A percentile compares a stretch with the other conserved stretches of the same genome.
These are phyloP conservation scores for Ilyonectria robusta DNA, from an alignment of 2,329 filamentous ascomycete genomes.

Conservation along the genomic window DNA sequence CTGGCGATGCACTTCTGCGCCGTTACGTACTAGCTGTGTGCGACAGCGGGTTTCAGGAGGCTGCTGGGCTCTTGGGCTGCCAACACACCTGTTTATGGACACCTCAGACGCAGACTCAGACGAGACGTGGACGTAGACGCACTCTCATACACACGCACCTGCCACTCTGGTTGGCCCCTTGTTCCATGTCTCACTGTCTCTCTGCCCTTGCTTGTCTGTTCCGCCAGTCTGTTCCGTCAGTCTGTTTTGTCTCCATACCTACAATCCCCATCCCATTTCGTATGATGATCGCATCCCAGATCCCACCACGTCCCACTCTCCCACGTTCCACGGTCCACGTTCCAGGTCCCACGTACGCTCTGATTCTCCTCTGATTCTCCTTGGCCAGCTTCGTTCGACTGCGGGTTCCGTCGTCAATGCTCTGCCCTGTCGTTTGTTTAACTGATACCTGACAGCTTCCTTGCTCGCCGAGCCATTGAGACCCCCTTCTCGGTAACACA, in stretches of 20 bases:
- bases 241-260: not conserved
- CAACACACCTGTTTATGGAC: constrained; percentile 26
- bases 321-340: constrained; percentile 14
- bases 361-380: not conserved
- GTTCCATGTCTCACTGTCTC: constrained; percentile 14
- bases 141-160: constrained; percentile 10
- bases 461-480: constrained; percentile 11
- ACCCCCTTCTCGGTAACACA: not conserved
- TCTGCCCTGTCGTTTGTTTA: constrained; percentile 1
- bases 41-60: constrained; percentile 39
- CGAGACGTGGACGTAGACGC: constrained; percentile 11
- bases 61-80: constrained; percentile 30
- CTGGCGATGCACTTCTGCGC: constrained; percentile 4
- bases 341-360: constrained; percentile 10
- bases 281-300: not conserved
- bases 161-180: constrained; percentile 18
- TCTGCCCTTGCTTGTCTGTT: not conserved
- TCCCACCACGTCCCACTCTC: constrained; percentile 12
- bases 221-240: no score
- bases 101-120: constrained; percentile 18
- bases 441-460: constrained; percentile 16
- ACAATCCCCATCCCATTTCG: not conserved
- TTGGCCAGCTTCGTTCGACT: not conserved
- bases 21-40: constrained; percentile 22
- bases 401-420: constrained; percentile 17